Conservation (phyloP, 257 asterid species). For the Forsythia viridissima region DNA sequence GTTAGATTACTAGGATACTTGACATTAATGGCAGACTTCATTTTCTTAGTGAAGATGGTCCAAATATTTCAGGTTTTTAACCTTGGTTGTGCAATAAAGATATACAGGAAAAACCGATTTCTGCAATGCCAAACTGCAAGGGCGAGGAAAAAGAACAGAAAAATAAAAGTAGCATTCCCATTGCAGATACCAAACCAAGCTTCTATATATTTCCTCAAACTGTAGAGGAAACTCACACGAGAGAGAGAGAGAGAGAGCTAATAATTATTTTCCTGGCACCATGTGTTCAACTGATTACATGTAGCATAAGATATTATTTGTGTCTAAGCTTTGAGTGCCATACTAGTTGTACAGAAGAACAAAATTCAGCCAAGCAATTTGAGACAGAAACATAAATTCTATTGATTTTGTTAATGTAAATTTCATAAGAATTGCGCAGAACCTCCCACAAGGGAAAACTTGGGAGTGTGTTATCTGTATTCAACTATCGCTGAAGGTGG, state of each 20-base stretch:
- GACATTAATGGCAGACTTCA: not conserved
- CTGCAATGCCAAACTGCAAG: not conserved
- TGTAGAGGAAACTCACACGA: not conserved
- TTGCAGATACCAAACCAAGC: not conserved
- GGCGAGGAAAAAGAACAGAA: not conserved
- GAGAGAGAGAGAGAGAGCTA: not conserved
- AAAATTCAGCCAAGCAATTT: not conserved
- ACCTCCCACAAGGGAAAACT: slow-evolving; percentile 50
- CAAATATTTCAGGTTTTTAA: not conserved
- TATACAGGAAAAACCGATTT: not conserved
- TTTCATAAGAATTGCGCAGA: slow-evolving; percentile 43
- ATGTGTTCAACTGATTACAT: not conserved
- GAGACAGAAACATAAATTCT: not conserved
- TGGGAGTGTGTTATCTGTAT: slow-evolving; percentile 60
- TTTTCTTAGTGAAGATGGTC: too few relatives aligned
- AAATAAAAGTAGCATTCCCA: not conserved
- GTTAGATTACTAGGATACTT: not conserved
- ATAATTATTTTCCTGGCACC: not conserved
- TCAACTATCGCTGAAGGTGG: slow-evolving; percentile 80
- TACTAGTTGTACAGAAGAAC: slow-evolving; percentile 6
- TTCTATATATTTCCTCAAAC: not conserved
- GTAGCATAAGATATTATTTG: not conserved
- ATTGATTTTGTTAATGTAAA: slow-evolving; percentile 6
- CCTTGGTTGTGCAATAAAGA: not conserved
- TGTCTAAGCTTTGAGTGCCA: not conserved